Evolutionary conservation across 441 rosid species (phyloP).

Genomic region (Croton laevigatus): DNA sequence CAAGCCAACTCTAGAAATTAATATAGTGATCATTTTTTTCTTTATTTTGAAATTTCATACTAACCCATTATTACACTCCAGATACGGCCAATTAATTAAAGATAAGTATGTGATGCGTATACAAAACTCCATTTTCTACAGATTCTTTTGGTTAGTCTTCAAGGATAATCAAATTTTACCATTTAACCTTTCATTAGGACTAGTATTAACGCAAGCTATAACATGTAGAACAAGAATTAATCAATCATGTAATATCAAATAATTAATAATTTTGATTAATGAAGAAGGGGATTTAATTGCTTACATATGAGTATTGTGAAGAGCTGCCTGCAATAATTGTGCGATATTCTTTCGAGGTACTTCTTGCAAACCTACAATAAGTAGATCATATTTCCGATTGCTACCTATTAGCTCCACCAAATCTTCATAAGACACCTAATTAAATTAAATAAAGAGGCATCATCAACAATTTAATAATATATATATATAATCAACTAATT

Average conservation of each 20-base stretch:
- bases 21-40: too few relatives aligned
- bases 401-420: constrained; percentile 53
- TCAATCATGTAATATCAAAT: not conserved
- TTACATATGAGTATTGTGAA: constrained; percentile 53
- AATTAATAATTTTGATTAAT: not conserved
- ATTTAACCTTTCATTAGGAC: too few relatives aligned
- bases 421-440: constrained; percentile 51
- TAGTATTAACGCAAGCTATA: too few relatives aligned
- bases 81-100: too few relatives aligned
- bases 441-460: not conserved
- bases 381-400: constrained; percentile 51
- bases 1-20: not conserved
- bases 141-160: too few relatives aligned
- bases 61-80: too few relatives aligned
- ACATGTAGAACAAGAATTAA: not conserved
- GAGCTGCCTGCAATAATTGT: constrained; percentile 42
- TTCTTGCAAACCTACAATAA: constrained; percentile 67
- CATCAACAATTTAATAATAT: not conserved
- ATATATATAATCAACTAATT: not conserved
- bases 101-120: too few relatives aligned
- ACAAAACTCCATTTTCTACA: too few relatives aligned
- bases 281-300: not conserved
- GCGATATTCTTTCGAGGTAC: constrained; percentile 50
- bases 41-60: too few relatives aligned
- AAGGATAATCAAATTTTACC: too few relatives aligned